Conservation (phyloP, 441 rosid genomes). For the Arabidopsis hybrid region DNA sequence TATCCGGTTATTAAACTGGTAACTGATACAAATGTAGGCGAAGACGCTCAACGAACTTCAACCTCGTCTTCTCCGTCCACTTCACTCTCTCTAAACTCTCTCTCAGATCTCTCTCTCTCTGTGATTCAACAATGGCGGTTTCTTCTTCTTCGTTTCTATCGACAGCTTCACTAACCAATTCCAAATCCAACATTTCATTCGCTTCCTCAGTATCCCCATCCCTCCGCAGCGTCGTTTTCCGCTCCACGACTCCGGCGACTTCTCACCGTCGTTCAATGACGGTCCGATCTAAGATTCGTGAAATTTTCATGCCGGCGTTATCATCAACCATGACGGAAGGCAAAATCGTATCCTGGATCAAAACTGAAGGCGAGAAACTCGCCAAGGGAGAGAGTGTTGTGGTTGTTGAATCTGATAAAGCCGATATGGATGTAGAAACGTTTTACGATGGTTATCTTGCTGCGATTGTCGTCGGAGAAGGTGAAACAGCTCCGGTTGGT, state of each 20-base stretch:
- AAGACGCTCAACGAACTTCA: constrained; percentile 53
- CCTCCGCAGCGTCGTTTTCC: constrained; percentile 41
- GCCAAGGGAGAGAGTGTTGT: constrained; percentile 96
- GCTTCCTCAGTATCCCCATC: constrained; percentile 52
- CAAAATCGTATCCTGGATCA: constrained; percentile 95
- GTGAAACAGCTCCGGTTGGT: constrained; percentile 91
- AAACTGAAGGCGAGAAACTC: constrained; percentile 90
- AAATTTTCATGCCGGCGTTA: constrained; percentile 98
- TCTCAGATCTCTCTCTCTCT: constrained; percentile 28
- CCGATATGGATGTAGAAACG: constrained; percentile 98
- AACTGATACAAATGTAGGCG: constrained; percentile 40
- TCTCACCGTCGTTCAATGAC: constrained; percentile 46
- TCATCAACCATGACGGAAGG: constrained; percentile 99
- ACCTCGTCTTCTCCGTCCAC: constrained; percentile 90
- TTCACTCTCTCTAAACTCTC: constrained; percentile 15
- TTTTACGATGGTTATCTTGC: constrained; percentile 95
- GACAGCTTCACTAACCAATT: constrained; percentile 44
- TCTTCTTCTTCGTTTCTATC: constrained; percentile 54
- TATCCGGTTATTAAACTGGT: constrained; percentile 34
- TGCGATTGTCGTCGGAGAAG: constrained; percentile 90
- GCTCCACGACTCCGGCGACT: constrained; percentile 41
- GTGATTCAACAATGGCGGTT: constrained; percentile 50
- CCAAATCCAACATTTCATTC: constrained; percentile 48
- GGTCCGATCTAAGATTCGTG: constrained; percentile 82
- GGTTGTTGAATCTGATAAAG: constrained; percentile 97